Conservation (phyloP, 345 rosid species). For the Eucalyptus shirleyi region DNA sequence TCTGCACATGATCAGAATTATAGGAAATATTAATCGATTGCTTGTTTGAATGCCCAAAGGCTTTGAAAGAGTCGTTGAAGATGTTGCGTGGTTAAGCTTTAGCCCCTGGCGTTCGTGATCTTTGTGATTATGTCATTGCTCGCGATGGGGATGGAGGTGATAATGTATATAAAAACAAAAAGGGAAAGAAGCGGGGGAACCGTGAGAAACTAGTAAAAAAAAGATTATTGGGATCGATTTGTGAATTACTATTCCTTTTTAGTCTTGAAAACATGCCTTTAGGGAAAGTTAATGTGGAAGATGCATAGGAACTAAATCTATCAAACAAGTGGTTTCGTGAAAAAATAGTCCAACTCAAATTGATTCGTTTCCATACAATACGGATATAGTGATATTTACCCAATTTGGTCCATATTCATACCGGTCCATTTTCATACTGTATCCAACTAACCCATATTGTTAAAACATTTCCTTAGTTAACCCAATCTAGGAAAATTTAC, state of each 20-base stretch:
- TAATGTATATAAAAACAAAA: neutral
- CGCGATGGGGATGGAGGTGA: neutral
- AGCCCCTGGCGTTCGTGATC: neutral
- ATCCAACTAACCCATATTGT: neutral
- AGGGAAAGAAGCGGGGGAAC: neutral
- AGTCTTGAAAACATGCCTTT: neutral
- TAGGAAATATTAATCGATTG: neutral
- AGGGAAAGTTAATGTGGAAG: neutral
- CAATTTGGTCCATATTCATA: accelerated
- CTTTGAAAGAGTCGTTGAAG: neutral
- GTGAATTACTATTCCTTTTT: neutral
- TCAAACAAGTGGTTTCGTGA: accelerated
- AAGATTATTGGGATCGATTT: accelerated
- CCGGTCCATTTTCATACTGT: accelerated
- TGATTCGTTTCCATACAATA: neutral
- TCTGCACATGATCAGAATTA: neutral
- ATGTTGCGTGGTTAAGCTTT: neutral
- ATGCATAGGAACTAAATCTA: neutral
- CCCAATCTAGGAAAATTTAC: neutral
- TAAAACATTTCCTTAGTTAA: neutral
- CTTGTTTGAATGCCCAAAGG: neutral
- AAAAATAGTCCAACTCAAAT: neutral
- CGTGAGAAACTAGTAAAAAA: neutral
- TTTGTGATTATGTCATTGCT: neutral
- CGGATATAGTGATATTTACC: accelerated